phyloP scores from a whole-genome alignment of 371 early-diverging fungal species.

The Capillidium heterosporum region DNA sequence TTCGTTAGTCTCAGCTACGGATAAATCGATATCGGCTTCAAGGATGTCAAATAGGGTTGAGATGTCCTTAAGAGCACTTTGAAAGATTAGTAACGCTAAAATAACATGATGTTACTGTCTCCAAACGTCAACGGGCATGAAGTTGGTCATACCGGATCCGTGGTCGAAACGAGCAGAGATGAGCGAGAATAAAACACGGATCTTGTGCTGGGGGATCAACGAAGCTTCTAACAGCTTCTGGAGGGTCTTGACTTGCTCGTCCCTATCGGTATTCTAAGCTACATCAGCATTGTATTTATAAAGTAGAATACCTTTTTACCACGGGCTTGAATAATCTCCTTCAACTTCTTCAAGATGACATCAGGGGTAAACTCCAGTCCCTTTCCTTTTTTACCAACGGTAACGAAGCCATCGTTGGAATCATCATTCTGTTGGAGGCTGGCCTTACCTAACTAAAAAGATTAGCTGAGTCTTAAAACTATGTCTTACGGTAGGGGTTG shows the following conservation, averaged over 20 bases:
- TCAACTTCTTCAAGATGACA: constrained; percentile 60
- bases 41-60: constrained; percentile 51
- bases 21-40: constrained; percentile 39
- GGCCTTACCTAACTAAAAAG: no score
- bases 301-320: constrained; percentile 71
- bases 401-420: constrained; percentile 59
- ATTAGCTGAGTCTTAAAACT: background rate
- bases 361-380: constrained; percentile 38
- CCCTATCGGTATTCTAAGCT: constrained; percentile 68
- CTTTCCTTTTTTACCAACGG: constrained; percentile 73
- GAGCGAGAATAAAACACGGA: constrained; percentile 67
- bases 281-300: no score
- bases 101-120: constrained; percentile 19
- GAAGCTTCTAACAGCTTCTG: constrained; percentile 45
- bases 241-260: constrained; percentile 49
- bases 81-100: background rate
- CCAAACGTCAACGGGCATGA: constrained; percentile 66
- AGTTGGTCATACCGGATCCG: constrained; percentile 35
- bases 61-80: constrained; percentile 41
- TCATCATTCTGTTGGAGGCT: constrained; percentile 9
- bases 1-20: constrained; percentile 41
- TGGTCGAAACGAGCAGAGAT: constrained; percentile 86
- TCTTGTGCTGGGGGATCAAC: constrained; percentile 56
- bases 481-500: background rate
- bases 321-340: constrained; percentile 63